A percentile compares a stretch with the other conserved stretches of the same genome.
Evolutionary conservation across 2,329 filamentous ascomycete genomes (phyloP).

Genomic region (Aspergillus amoenus): DNA sequence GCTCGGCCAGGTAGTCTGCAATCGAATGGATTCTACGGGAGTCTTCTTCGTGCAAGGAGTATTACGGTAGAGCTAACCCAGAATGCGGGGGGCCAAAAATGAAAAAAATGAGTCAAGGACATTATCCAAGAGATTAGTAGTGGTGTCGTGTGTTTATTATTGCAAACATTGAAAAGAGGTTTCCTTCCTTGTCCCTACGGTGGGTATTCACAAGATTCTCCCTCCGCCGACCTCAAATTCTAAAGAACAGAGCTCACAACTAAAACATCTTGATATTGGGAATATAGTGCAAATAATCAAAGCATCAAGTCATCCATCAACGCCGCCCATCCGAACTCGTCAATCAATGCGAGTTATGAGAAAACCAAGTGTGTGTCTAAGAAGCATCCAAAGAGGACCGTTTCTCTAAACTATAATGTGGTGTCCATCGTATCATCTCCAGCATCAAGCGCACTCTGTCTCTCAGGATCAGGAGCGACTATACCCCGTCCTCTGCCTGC

Average conservation of each 20-base stretch:
- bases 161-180: not conserved
- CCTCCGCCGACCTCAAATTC: no score
- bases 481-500: constrained; percentile 85
- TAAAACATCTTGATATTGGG: not conserved
- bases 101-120: no score
- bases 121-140: no score
- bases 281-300: constrained; percentile 7
- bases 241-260: not conserved
- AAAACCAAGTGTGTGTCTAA: not conserved
- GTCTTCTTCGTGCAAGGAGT: no score
- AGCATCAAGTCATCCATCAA: constrained; percentile 10
- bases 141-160: no score
- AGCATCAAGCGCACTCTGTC: constrained; percentile 63
- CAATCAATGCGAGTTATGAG: not conserved
- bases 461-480: constrained; percentile 43
- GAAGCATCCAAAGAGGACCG: not conserved
- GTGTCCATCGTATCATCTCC: constrained; percentile 91
- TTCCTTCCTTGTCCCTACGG: not conserved
- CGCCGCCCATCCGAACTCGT: constrained; percentile 10
- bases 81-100: no score
- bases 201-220: no score
- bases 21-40: no score
- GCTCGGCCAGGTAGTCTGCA: no score
- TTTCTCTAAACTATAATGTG: constrained; percentile 38
- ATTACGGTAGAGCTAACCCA: no score